These are phyloP conservation scores for Friedmanniomyces simplex DNA, from an alignment of 495 filamentous ascomycete species.

Conservation along the genomic window DNA sequence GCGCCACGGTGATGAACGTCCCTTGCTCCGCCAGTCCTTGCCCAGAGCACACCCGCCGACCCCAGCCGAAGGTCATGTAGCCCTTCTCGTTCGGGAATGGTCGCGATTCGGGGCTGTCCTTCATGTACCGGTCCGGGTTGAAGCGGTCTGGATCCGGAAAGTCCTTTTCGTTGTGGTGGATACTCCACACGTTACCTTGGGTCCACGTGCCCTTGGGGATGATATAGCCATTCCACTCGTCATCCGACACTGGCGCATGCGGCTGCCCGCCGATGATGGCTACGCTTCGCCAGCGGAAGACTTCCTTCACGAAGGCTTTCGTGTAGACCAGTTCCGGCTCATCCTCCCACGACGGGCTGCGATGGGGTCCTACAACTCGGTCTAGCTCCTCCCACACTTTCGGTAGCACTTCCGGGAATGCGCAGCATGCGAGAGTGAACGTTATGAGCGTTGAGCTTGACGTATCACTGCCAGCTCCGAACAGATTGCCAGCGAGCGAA, in stretches of 20 bases:
- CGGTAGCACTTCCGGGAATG: constrained; percentile 26
- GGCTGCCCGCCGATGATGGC: constrained; percentile 33
- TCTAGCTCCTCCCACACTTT: constrained; percentile 31
- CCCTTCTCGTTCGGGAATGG: constrained; percentile 50
- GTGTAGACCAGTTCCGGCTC: constrained; percentile 26
- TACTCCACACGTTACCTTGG: constrained; percentile 34
- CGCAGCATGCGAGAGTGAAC: constrained; percentile 29
- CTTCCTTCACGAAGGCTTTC: constrained; percentile 30
- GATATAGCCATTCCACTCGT: constrained; percentile 28
- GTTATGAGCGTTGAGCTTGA: constrained; percentile 29
- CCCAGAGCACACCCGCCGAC: constrained; percentile 29
- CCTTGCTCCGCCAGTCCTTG: constrained; percentile 38
- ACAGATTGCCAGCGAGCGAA: constrained; percentile 36
- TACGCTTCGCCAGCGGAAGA: constrained; percentile 30
- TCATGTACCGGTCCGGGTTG: constrained; percentile 28
- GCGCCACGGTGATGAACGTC: constrained; percentile 29
- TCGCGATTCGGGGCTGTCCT: constrained; percentile 31
- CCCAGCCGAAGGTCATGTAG: constrained; percentile 56
- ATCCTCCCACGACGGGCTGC: constrained; percentile 29
- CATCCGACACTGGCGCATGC: constrained; percentile 29
- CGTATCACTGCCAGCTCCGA: constrained; percentile 58
- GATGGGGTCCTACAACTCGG: constrained; percentile 24
- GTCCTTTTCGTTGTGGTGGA: constrained; percentile 36
- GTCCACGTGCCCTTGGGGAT: constrained; percentile 30
- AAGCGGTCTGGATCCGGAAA: constrained; percentile 38